A percentile compares a stretch with the other conserved stretches of the same genome.
These are phyloP conservation scores for Penicillium occitanis DNA, from an alignment of 2,329 filamentous ascomycete species.

Conservation along the genomic window DNA sequence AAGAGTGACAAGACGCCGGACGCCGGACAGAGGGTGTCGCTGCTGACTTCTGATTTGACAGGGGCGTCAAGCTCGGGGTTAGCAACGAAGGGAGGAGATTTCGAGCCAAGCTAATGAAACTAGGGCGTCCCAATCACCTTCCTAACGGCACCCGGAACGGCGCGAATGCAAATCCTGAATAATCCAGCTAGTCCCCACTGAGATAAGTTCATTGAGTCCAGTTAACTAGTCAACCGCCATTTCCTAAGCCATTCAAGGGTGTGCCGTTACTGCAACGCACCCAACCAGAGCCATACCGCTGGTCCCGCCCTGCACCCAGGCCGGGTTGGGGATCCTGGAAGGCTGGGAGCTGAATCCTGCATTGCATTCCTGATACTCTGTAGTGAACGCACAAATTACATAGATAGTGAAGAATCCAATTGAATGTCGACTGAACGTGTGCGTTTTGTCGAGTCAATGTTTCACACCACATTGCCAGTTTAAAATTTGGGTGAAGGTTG, in stretches of 20 bases:
- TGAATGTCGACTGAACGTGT: not conserved
- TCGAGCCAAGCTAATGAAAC: slow-evolving; percentile 14
- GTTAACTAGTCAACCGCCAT: not conserved
- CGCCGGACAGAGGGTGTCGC: not conserved
- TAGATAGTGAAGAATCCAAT: not conserved
- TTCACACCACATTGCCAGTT: not conserved
- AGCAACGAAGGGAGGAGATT: not conserved
- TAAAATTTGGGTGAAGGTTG: not conserved
- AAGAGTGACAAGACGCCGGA: not conserved
- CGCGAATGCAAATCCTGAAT: slow-evolving; percentile 20
- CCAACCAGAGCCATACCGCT: slow-evolving; percentile 13
- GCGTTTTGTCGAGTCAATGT: not conserved
- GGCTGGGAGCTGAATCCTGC: slow-evolving; percentile 16
- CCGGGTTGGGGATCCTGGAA: not conserved
- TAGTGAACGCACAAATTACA: not conserved
- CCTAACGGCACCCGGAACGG: slow-evolving; percentile 16
- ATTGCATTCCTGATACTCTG: slow-evolving; percentile 9
- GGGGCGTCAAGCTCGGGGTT: slow-evolving; percentile 1
- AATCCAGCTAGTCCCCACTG: slow-evolving; percentile 5
- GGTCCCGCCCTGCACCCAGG: slow-evolving; percentile 7
- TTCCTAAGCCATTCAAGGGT: not conserved
- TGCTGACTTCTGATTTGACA: slow-evolving; percentile 11
- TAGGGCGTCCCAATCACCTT: slow-evolving; percentile 17
- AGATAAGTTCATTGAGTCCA: not conserved
- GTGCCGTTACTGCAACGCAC: slow-evolving; percentile 15